Evolutionary conservation across 352 stramenopile genomes (phyloP), one percentile per base, ranked within the genome.

Genomic region (Globisporangium irregulare): DNA sequence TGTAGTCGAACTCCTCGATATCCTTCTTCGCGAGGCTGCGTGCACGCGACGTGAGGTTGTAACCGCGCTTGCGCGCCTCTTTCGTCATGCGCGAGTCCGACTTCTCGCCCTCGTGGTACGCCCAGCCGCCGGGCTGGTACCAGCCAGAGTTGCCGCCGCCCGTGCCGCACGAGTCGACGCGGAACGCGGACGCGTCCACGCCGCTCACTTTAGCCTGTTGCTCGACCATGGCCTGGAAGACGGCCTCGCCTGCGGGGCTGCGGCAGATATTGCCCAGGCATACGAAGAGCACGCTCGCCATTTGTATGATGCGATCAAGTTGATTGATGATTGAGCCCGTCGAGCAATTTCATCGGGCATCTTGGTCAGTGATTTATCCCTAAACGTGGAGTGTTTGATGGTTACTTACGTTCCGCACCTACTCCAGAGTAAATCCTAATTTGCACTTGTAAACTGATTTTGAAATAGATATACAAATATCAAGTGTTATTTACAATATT

Each of bases 251-350:
- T 29, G 86, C 74, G 7, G 88, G 86, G 62, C 84, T 94, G 41
- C 91, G 88, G 76, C 90, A 96, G 63, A 97, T 97, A 58, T 97
- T 97, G 51, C 91, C 91, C 46, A 97, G 76, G 67, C 91, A 97
- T 61, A 97, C 88, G 62, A 97, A 97, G 68, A 97, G 57, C 62
- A 97, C 89, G 58, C 79, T 85, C 69, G 75, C 71, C 80, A 89
- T 89, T 57, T 61, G 27, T 32, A 43, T 5, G 43, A 14, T 43
- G 8, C n/a, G 25, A 25, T 3, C 7, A 27, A 1, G 25, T 27
- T 64, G 57, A 38, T 29, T 46, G 55, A 34, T 27, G 55, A 60
- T 60, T 61, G 55, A 46, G 29, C 29, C 29, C 55, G 18, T 61
- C 54, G 9, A 8, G 54, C 54, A 59, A 32, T 32, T 32, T 32